Base-by-base conservation (phyloP, 163 green algal genomes). In the Scenedesmus sp. region DNA sequence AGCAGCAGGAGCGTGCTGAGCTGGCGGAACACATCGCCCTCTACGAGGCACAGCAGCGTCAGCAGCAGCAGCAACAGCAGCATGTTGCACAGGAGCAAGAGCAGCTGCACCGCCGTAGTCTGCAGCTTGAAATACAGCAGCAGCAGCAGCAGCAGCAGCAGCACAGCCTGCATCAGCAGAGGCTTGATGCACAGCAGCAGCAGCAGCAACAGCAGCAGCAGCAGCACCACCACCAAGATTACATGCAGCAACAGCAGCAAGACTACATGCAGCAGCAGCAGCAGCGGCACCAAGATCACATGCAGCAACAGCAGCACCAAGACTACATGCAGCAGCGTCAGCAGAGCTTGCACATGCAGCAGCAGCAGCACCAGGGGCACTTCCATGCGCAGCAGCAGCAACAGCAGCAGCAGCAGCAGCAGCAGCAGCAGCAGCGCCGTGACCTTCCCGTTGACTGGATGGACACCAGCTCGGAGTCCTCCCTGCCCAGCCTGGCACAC, bases 31-130 rank as follows among this genome's bases (percentile, higher is more conserved):
- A 49, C 1, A 83, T 83, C 15, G 73, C 73, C 1, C 15, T 16
- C 0, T 49, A 83, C 30, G 42, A 89, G 40, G 30, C 44, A n/a
- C 68, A 83, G 44, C 81, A 86, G 81, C 81, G 10, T 7, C n/a
- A 90, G 68, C 81, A 56, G 49, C 33, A 76, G 72, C 85, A 85
- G 46, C 85, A 90, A 20, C 72, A 85, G 18, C 43, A 70, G 43
- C 12, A 13, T 3, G 4, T 16, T 15, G 30, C n/a, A n/a, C n/a
- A 81, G 22, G 70, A 81, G 70, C 12, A 42, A 0, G 70, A 42
- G 78, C 16, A 61, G 42, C 15, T 43, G 73, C 73, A 5, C 35
- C 73, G 73, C 10, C 43, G 35, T 12, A 82, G 40, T 20, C 46
- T 70, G 81, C 51, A 33, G 30, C n/a, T 51, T 51, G 51, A 49